Conservation (phyloP, 2,329 filamentous ascomycete species). For the Monascus ruber region DNA sequence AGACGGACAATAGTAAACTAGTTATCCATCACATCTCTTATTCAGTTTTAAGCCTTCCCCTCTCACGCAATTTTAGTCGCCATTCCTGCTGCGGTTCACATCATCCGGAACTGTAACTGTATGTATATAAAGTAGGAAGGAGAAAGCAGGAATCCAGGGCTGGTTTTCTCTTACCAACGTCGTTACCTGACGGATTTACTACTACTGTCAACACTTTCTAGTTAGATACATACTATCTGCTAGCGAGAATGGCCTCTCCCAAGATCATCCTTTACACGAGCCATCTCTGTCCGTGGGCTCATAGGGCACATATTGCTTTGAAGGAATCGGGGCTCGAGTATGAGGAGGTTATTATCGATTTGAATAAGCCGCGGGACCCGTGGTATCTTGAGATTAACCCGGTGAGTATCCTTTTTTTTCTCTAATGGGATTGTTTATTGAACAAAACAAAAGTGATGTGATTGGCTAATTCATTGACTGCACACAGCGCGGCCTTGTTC, state of each 20-base stretch:
- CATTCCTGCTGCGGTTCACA: not conserved
- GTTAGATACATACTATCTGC: slow-evolving; percentile 9
- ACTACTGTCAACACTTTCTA: not conserved
- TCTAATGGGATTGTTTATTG: slow-evolving; percentile 2
- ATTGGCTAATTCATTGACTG: slow-evolving; percentile 1
- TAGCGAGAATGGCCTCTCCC: slow-evolving; percentile 18
- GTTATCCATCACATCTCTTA: too few relatives aligned
- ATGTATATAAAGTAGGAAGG: too few relatives aligned
- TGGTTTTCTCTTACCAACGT: too few relatives aligned
- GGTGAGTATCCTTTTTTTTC: slow-evolving; percentile 20
- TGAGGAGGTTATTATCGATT: slow-evolving; percentile 62
- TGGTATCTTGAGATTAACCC: slow-evolving; percentile 72
- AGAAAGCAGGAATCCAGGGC: too few relatives aligned
- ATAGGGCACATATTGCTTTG: slow-evolving; percentile 63
- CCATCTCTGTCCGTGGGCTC: slow-evolving; percentile 59
- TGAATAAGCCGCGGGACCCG: slow-evolving; percentile 54
- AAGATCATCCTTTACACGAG: slow-evolving; percentile 61
- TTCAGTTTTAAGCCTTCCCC: not conserved
- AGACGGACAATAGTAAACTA: not conserved
- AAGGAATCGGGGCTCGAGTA: slow-evolving; percentile 54
- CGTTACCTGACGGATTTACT: too few relatives aligned
- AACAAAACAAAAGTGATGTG: not conserved
- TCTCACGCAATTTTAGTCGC: not conserved
- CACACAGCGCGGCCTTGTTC: slow-evolving; percentile 57
- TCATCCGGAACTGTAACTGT: not conserved